phyloP scores from a whole-genome alignment of 352 stramenopile genomes.

The Blastocystis sp. region DNA sequence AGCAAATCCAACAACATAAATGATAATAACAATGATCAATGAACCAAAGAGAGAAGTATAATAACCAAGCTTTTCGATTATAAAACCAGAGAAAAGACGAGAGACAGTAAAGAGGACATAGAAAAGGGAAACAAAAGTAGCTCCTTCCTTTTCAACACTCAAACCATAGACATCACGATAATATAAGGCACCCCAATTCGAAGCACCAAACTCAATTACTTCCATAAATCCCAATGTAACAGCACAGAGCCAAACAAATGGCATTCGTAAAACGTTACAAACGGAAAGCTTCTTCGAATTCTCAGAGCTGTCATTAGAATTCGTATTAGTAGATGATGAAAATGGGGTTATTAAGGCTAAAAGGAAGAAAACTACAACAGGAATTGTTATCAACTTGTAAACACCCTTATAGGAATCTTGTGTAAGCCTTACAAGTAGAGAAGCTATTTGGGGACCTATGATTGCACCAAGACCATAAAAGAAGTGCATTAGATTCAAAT shows the following conservation, averaged over 20 bases:
- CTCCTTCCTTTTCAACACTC: slow-evolving; percentile 40
- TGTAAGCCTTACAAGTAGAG: not conserved
- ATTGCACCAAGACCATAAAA: slow-evolving; percentile 33
- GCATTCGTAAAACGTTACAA: not conserved
- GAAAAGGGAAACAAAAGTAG: slow-evolving; percentile 35
- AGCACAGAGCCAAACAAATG: not conserved
- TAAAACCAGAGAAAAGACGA: not conserved
- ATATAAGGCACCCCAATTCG: slow-evolving; percentile 51
- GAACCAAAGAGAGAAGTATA: not conserved
- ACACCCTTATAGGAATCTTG: slow-evolving; percentile 16
- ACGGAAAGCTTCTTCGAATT: not conserved
- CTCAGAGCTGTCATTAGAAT: not conserved
- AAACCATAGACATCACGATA: slow-evolving; percentile 35
- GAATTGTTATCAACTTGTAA: not conserved
- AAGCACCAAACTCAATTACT: slow-evolving; percentile 52
- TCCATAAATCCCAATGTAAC: slow-evolving; percentile 48
- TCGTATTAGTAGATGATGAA: not conserved
- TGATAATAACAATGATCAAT: slow-evolving; percentile 4
- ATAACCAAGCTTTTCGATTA: slow-evolving; percentile 48
- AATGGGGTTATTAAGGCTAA: not conserved
- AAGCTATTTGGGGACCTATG: slow-evolving; percentile 30
- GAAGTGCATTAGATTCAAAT: slow-evolving; percentile 58
- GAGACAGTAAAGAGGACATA: slow-evolving; percentile 18
- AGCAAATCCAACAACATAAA: slow-evolving; percentile 31
- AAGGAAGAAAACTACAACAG: not conserved